Evolutionary conservation across 2,329 filamentous ascomycete species (phyloP).

Genomic region (Fusarium burgessii): DNA sequence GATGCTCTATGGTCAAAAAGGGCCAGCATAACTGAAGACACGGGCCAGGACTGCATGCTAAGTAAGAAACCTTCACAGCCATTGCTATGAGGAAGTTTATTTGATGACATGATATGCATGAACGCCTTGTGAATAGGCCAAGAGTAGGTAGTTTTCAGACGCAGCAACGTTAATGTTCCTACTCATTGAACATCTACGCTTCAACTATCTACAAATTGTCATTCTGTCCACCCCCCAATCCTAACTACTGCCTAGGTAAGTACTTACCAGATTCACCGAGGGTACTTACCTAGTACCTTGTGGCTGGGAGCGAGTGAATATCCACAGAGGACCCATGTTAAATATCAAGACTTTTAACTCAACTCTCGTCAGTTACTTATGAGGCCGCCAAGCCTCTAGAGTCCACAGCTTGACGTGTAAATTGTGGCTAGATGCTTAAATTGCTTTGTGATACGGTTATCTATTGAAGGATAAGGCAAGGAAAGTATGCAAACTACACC

Average conservation of each 20-base stretch:
- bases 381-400: background rate
- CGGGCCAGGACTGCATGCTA: slow-evolving; percentile 27
- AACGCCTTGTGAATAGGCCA: background rate
- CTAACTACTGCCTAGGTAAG: no score
- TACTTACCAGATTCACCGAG: no score
- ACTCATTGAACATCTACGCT: no score
- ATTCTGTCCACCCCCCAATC: no score
- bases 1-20: background rate
- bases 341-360: background rate
- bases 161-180: background rate
- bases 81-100: background rate
- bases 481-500: background rate
- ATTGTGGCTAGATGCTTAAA: background rate
- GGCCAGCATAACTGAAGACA: slow-evolving; percentile 21
- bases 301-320: background rate
- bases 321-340: background rate
- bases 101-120: background rate
- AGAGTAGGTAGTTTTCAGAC: background rate
- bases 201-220: no score
- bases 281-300: background rate
- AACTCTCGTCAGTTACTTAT: background rate
- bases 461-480: background rate
- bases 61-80: slow-evolving; percentile 25
- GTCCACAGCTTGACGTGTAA: background rate
- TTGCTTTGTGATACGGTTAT: background rate